Conservation (phyloP, 2,329 filamentous ascomycete species). For the Pyrenochaeta sp. region DNA sequence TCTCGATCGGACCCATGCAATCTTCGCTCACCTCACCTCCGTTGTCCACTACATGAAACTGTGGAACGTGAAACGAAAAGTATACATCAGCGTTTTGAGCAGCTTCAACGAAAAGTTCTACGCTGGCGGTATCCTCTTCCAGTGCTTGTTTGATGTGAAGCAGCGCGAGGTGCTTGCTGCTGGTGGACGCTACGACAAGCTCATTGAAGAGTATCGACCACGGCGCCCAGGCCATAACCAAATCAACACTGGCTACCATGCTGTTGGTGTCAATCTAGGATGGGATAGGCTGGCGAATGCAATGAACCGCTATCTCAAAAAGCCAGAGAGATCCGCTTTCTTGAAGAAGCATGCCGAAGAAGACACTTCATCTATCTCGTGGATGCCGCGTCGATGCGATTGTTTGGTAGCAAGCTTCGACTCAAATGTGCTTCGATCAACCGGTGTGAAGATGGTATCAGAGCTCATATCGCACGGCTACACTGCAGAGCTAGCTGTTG, state of each 20-base stretch:
- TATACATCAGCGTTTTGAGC: constrained; percentile 84
- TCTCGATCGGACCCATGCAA: constrained; percentile 59
- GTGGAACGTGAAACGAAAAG: constrained; percentile 76
- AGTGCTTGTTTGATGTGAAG: constrained; percentile 87
- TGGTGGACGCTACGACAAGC: constrained; percentile 88
- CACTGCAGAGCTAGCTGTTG: constrained; percentile 84
- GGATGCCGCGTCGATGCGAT: constrained; percentile 70
- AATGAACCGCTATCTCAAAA: constrained; percentile 62
- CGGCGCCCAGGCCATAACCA: constrained; percentile 66
- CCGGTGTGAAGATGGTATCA: constrained; percentile 78
- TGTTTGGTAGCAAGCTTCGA: constrained; percentile 91
- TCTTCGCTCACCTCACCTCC: constrained; percentile 79
- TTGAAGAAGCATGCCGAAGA: constrained; percentile 76
- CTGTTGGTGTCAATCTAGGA: constrained; percentile 89
- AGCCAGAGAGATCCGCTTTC: constrained; percentile 58
- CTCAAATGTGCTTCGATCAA: constrained; percentile 73
- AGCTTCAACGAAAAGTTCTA: constrained; percentile 95
- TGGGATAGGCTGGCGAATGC: constrained; percentile 80
- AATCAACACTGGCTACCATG: constrained; percentile 63
- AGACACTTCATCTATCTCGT: constrained; percentile 42
- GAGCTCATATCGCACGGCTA: constrained; percentile 84
- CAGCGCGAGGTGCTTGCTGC: constrained; percentile 86
- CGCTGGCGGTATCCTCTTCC: constrained; percentile 79
- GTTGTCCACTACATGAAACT: constrained; percentile 79
- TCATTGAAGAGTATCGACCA: constrained; percentile 84